phyloP scores from a whole-genome alignment of 176 grass and related monocot genomes.

The Oryza rufipogon region DNA sequence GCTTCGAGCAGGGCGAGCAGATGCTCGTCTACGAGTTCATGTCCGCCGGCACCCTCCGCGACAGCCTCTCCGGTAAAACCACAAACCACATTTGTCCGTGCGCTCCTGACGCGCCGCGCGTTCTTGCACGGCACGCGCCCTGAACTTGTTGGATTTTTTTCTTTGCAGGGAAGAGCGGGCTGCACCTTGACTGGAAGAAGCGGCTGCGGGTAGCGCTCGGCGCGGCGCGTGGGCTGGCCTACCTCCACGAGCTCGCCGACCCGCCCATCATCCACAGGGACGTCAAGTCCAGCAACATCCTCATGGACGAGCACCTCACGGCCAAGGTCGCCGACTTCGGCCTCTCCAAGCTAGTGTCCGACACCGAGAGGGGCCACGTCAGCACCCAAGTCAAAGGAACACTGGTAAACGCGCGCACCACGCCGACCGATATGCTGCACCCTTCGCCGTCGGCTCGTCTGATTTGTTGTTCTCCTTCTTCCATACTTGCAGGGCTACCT shows the following conservation, averaged over 20 bases:
- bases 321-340: constrained; percentile 99
- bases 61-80: constrained; percentile 66
- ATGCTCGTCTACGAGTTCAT: constrained; percentile 98
- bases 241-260: constrained; percentile 94
- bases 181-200: constrained; percentile 84
- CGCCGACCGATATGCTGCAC: too few relatives aligned
- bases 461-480: background rate
- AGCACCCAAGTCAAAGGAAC: constrained; percentile 96
- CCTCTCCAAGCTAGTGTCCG: constrained; percentile 76
- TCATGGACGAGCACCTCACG: constrained; percentile 89
- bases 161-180: constrained; percentile 74
- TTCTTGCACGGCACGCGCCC: too few relatives aligned
- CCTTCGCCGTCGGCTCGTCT: background rate
- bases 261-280: constrained; percentile 97
- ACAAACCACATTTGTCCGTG: too few relatives aligned
- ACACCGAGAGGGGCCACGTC: constrained; percentile 75
- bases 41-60: constrained; percentile 77
- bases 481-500: constrained; percentile 77
- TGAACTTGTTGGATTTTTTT: background rate
- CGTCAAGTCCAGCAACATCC: constrained; percentile 94
- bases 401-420: constrained; percentile 41
- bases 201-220: constrained; percentile 74
- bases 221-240: constrained; percentile 78
- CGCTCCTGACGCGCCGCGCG: too few relatives aligned
- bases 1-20: constrained; percentile 93